phyloP scores from a whole-genome alignment of 306 rosid genomes.

The Carpinus fangiana region DNA sequence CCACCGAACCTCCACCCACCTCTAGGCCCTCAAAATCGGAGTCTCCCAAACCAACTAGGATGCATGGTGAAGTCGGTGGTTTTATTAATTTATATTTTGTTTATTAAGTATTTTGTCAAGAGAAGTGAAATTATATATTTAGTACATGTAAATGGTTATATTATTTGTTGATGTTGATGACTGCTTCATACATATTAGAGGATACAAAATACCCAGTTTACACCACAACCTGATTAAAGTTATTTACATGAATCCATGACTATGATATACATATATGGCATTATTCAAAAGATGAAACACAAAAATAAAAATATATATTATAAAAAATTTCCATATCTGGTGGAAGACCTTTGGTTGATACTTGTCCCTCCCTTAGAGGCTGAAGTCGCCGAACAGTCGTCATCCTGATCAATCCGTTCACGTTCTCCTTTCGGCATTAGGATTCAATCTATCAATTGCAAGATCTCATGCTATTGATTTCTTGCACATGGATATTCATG shows the following conservation, averaged over 20 bases:
- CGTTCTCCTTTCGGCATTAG: constrained; percentile 42
- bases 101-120: too few relatives aligned
- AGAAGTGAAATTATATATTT: too few relatives aligned
- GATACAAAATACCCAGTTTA: too few relatives aligned
- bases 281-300: not conserved
- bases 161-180: too few relatives aligned
- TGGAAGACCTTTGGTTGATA: constrained; percentile 51
- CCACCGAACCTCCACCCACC: too few relatives aligned
- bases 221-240: too few relatives aligned
- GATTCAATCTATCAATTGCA: constrained; percentile 49
- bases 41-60: too few relatives aligned
- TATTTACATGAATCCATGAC: not conserved
- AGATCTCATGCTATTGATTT: constrained; percentile 41
- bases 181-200: too few relatives aligned
- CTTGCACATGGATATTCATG: constrained; percentile 65
- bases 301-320: not conserved
- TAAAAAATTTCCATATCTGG: constrained; percentile 16
- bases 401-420: constrained; percentile 51
- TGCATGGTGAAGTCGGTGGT: too few relatives aligned
- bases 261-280: not conserved
- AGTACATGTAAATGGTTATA: too few relatives aligned
- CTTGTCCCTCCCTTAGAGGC: constrained; percentile 56
- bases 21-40: too few relatives aligned
- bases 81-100: too few relatives aligned
- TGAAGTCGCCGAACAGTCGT: constrained; percentile 57